phyloP scores from a whole-genome alignment of 2,329 filamentous ascomycete genomes.

The Zymoseptoria pseudotritici region DNA sequence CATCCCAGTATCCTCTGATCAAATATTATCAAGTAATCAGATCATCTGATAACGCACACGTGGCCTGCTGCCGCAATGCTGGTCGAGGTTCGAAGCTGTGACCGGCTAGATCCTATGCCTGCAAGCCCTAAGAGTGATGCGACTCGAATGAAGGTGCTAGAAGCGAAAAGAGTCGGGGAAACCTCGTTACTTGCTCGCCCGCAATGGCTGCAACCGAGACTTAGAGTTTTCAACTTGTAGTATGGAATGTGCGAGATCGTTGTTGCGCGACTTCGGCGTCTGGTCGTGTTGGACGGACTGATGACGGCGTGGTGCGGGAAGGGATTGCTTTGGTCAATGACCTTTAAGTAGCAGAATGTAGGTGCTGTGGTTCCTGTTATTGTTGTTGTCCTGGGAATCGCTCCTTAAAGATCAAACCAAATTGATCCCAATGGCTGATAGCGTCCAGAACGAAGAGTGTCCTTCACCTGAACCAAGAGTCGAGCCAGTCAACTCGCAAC shows the following conservation, averaged over 20 bases:
- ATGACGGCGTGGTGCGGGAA: background rate
- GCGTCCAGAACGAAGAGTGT: background rate
- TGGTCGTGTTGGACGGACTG: background rate
- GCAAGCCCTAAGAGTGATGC: background rate
- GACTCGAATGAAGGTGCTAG: background rate
- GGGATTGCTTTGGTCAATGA: background rate
- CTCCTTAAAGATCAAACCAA: background rate
- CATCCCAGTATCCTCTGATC: background rate
- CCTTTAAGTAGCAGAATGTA: background rate
- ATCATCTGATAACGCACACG: background rate
- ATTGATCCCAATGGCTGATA: background rate
- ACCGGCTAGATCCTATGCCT: background rate
- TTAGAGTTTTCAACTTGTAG: background rate
- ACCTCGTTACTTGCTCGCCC: background rate
- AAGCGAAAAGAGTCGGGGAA: background rate
- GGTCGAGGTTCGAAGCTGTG: too few species aligned
- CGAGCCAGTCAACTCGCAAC: background rate
- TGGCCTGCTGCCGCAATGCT: background rate
- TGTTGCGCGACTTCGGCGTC: background rate
- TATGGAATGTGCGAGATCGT: background rate
- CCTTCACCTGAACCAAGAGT: background rate
- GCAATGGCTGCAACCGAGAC: background rate
- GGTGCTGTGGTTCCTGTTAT: background rate
- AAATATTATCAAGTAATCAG: background rate
- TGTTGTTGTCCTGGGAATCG: background rate